Percentiles rank a stretch among this genome's conserved stretches.
Conservation (phyloP, 2,329 filamentous ascomycete species). For the Aspergillus quadricinctus region DNA sequence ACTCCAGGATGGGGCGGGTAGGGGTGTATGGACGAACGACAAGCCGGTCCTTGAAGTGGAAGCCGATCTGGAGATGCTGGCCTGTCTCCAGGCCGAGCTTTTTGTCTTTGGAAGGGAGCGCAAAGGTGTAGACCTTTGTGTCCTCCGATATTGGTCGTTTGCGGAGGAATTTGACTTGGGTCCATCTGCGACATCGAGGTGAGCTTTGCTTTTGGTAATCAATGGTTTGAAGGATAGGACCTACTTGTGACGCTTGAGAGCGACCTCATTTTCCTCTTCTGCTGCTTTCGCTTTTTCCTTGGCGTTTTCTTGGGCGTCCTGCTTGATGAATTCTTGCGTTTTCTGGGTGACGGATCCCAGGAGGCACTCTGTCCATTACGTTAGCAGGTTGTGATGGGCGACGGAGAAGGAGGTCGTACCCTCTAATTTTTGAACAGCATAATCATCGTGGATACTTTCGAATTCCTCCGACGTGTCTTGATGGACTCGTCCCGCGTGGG, state of each 20-base stretch:
- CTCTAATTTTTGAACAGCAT: slow-evolving; percentile 47
- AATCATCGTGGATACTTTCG: slow-evolving; percentile 49
- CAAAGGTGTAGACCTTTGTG: slow-evolving; percentile 12
- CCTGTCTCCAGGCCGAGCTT: slow-evolving; percentile 48
- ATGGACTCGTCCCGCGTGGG: slow-evolving; percentile 49
- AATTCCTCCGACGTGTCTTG: slow-evolving; percentile 49
- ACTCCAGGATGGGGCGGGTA: slow-evolving; percentile 41
- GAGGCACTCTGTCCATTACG: slow-evolving; percentile 43
- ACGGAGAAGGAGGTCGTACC: slow-evolving; percentile 37
- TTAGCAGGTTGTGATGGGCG: slow-evolving; percentile 28
- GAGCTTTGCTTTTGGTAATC: background rate
- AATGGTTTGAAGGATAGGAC: background rate
- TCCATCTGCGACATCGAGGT: slow-evolving; percentile 34
- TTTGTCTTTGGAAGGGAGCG: slow-evolving; percentile 30
- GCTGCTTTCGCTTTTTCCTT: slow-evolving; percentile 37
- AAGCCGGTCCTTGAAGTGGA: slow-evolving; percentile 50
- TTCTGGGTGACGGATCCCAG: slow-evolving; percentile 50
- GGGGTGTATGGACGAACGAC: slow-evolving; percentile 51
- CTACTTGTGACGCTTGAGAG: slow-evolving; percentile 34
- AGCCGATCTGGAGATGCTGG: slow-evolving; percentile 52
- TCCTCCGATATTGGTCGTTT: slow-evolving; percentile 44
- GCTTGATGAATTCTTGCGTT: slow-evolving; percentile 44
- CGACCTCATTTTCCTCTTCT: slow-evolving; percentile 31
- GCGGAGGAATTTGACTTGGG: slow-evolving; percentile 40
- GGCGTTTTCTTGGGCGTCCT: slow-evolving; percentile 39